Base-by-base conservation (phyloP, 805 yeast species). In the Metschnikowia picachoensis region DNA sequence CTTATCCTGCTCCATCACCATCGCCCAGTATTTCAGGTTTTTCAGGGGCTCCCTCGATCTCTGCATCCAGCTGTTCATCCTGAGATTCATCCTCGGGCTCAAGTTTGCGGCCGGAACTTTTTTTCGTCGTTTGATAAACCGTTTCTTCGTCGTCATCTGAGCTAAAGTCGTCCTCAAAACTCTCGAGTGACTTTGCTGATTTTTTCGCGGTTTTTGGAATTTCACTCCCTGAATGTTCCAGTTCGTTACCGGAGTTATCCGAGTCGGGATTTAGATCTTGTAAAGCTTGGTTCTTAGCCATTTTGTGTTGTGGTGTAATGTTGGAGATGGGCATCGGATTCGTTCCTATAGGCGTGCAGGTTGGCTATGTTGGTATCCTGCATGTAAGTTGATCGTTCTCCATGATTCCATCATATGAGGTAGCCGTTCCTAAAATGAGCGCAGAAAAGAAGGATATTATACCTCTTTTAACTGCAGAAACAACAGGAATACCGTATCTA, bases 1-100 rank as follows among this genome's bases (percentile, higher is more conserved):
- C 36, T 43, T 50, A 39, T 50, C 55, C 13, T 59, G 51, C 36
- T 52, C 58, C 17, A 32, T 42, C 27, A 56, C 50, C 48, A 52
- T 48, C 8, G 51, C 50, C 7, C 8, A 34, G 30, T 10, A 38
- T 27, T 15, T 27, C 38, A 20, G 25, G 7, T 20, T 20, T 20
- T 17, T 41, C 49, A 3, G 37, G 16, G 10, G 28, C 34, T 4
- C 8, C 33, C 3, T 36, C 49, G 13, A 34, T 32, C 12, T 43
- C 43, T 16, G 38, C 41, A 3, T 45, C 51, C 14, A 20, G 39
- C 6, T 30, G 30, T 9, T 41, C 44, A 10, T 41, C 49, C 1
- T 42, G 49, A 14, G 43, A 37, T 25, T 43, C 49, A 16, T 40
- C 39, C 28, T 35, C 40, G 28, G 41, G 28, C 8, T 46, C 41